Evolutionary conservation across 495 filamentous ascomycete species (phyloP), one percentile per base, ranked within the genome.

Genomic region (Penicillium tannophilum): DNA sequence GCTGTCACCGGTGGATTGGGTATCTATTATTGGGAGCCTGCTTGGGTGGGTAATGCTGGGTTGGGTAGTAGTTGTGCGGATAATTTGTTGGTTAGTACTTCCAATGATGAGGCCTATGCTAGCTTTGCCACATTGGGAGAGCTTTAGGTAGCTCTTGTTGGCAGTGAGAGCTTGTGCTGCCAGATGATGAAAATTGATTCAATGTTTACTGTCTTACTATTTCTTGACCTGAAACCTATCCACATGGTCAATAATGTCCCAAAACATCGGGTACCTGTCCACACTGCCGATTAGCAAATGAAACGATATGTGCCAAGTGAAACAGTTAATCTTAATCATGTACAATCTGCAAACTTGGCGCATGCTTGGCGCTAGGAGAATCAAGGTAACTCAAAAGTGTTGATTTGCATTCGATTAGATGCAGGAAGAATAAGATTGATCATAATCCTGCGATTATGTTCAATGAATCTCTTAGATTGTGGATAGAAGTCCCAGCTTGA

Each of bases 1-100:
- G 76, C 68, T 6, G 78, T 82, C 5, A 74, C 69, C 4, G 79
- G 79, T 11, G 75, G 74, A 0, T 23, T 74, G 54, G 87, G 86
- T 0, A 58, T 90, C 44, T 88, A 88, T 63, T 90, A 89, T 54
- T 90, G 88, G 87, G 86, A 90, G 66, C 88, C 86, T 4, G 86
- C 82, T 8, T 90, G 86, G 87, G 75, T 88, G 45, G 72, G 83
- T 45, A 89, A 89, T 67, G 80, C 79, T 12, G 79, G 68, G 12
- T 69, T 89, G 55, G 87, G 88, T 23, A 79, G 78, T 39, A 79
- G 78, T 26, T 84, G 81, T 62, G 59, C 66, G 28, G 75, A 83
- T 69, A 79, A 77, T 62, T 53, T 82, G 54, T 60, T 83, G 70
- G 70, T 82, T 58, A 71, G 69, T 52, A 74, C 48, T 24, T 26